Conservation (phyloP, 2,329 filamentous ascomycete genomes). For the Cladosporium oxysporum region DNA sequence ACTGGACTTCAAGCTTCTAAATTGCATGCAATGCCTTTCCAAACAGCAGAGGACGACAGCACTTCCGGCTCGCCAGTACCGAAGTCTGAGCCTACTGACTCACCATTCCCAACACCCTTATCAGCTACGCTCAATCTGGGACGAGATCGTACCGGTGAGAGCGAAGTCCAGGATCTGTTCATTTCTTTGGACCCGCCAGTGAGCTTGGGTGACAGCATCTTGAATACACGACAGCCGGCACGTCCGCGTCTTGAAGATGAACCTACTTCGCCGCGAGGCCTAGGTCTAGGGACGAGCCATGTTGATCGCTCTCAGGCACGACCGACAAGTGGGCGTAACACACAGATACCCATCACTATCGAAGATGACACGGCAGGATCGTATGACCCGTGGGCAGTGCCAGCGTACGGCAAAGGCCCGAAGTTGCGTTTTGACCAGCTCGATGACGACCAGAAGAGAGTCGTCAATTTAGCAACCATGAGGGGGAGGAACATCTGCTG, state of each 20-base stretch:
- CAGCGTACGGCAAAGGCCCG: neutral
- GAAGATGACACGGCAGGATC: neutral
- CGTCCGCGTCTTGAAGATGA: neutral
- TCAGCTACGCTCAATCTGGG: neutral
- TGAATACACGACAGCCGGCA: neutral
- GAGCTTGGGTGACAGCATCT: neutral
- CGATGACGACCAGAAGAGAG: neutral
- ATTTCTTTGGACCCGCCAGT: neutral
- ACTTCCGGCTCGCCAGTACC: neutral
- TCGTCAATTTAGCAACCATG: neutral
- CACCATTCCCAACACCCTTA: neutral
- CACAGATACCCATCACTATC: neutral
- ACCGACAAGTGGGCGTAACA: neutral
- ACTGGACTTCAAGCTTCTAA: neutral
- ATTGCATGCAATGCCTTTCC: neutral
- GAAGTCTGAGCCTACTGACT: neutral
- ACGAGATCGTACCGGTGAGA: neutral
- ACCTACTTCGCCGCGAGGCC: neutral
- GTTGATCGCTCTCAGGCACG: neutral
- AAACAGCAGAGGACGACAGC: neutral
- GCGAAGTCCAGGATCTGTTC: neutral
- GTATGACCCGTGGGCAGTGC: neutral
- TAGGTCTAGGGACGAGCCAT: neutral
- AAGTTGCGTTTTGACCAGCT: neutral
- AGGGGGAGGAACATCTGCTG: slow-evolving; percentile 1